Percentiles rank a stretch among this genome's conserved stretches.
Conservation (phyloP, 1,139 yeast genomes). For the Spathaspora sp. region DNA sequence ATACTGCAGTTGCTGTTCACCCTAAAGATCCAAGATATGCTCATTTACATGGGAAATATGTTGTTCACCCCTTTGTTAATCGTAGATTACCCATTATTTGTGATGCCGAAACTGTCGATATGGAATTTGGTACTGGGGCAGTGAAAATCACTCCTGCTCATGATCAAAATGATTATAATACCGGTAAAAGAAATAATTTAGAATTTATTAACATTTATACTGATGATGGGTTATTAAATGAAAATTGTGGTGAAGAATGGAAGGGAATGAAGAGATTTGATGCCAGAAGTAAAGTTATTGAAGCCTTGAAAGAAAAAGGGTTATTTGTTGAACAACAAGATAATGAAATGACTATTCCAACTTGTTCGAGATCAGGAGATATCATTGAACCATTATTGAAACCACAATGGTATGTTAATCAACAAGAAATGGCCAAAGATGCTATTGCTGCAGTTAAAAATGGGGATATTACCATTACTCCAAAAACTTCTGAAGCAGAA, state of each 20-base stretch:
- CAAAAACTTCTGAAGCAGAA: constrained; percentile 89
- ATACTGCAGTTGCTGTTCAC: constrained; percentile 96
- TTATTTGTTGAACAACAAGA: constrained; percentile 82
- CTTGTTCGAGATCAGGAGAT: constrained; percentile 95
- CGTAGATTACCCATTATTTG: constrained; percentile 84
- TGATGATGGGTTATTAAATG: constrained; percentile 89
- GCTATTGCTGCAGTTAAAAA: constrained; percentile 84
- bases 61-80: constrained; percentile 85
- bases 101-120: constrained; percentile 93
- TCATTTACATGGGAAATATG: constrained; percentile 92
- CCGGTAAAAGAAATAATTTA: constrained; percentile 91
- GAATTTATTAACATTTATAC: constrained; percentile 88
- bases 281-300: constrained; percentile 86
- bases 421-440: constrained; percentile 82
- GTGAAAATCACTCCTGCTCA: constrained; percentile 98
- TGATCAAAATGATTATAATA: constrained; percentile 93
- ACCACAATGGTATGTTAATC: constrained; percentile 99
- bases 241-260: constrained; percentile 87
- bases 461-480: constrained; percentile 80
- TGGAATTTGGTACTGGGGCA: constrained; percentile 99
- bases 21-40: constrained; percentile 91
- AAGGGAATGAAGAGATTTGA: constrained; percentile 90
- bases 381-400: constrained; percentile 92
- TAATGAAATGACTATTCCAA: constrained; percentile 93
- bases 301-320: constrained; percentile 70